Percentiles rank a stretch among this genome's conserved stretches.
Evolutionary conservation across 352 stramenopile genomes (phyloP).

Genomic region (Phytopythium chamaehyphon): DNA sequence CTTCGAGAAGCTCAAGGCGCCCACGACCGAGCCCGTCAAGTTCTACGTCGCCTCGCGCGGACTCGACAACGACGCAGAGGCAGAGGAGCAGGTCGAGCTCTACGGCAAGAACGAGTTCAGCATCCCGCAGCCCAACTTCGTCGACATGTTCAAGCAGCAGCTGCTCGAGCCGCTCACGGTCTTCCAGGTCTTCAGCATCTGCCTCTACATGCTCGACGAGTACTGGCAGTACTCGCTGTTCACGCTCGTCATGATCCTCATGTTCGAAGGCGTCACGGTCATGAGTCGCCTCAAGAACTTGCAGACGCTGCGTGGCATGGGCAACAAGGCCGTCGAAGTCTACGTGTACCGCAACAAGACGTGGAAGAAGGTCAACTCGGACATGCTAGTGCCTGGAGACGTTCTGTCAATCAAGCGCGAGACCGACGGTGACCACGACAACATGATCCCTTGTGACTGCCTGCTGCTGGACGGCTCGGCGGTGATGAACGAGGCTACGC

Average conservation of each 20-base stretch:
- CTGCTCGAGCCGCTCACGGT: slow-evolving; percentile 97
- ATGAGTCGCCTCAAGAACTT: slow-evolving; percentile 95
- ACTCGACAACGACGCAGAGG: slow-evolving; percentile 34
- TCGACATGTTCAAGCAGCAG: slow-evolving; percentile 97
- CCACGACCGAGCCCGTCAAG: slow-evolving; percentile 53
- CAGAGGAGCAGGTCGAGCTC: slow-evolving; percentile 50
- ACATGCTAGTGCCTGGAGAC: slow-evolving; percentile 91
- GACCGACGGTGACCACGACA: slow-evolving; percentile 75
- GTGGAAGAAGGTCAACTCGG: slow-evolving; percentile 84
- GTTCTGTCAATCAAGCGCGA: slow-evolving; percentile 91
- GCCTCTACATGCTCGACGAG: slow-evolving; percentile 98
- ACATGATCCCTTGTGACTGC: slow-evolving; percentile 93
- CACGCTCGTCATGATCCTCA: slow-evolving; percentile 96
- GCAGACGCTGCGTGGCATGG: slow-evolving; percentile 93
- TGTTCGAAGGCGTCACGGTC: slow-evolving; percentile 97
- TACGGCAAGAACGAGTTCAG: slow-evolving; percentile 93
- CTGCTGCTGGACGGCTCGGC: slow-evolving; percentile 93
- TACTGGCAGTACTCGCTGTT: slow-evolving; percentile 99
- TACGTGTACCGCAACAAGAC: slow-evolving; percentile 88
- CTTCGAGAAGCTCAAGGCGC: slow-evolving; percentile 77
- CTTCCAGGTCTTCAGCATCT: slow-evolving; percentile 99
- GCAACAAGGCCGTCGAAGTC: slow-evolving; percentile 81
- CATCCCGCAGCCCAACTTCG: slow-evolving; percentile 94
- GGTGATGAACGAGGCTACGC: slow-evolving; percentile 98
- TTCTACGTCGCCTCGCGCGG: slow-evolving; percentile 57